Evolutionary conservation across 1,284 basidiomycete species (phyloP).

Genomic region (Phlebopus sp.): DNA sequence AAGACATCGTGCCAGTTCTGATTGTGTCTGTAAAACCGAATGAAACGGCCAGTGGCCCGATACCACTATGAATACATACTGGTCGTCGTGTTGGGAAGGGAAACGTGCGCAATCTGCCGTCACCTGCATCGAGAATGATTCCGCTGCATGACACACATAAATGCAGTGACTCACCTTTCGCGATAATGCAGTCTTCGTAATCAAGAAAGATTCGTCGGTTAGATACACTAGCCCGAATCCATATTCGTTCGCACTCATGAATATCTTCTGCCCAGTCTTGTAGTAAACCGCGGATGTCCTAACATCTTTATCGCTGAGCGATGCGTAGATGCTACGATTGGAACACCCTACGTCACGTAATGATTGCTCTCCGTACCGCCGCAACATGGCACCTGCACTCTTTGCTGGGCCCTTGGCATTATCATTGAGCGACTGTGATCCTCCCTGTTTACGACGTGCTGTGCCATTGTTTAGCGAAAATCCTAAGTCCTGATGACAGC

Average conservation of each 20-base stretch:
- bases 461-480: constrained; percentile 1
- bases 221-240: constrained; percentile 82
- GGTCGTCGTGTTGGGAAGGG: constrained; percentile 93
- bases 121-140: constrained; percentile 45
- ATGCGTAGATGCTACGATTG: not conserved
- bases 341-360: constrained; percentile 71
- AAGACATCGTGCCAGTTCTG: constrained; percentile 87
- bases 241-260: constrained; percentile 78
- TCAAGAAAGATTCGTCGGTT: constrained; percentile 88
- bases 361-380: constrained; percentile 94
- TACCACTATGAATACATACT: constrained; percentile 43
- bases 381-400: constrained; percentile 91
- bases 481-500: not conserved
- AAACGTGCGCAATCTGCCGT: constrained; percentile 81
- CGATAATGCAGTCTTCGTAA: constrained; percentile 68
- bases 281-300: constrained; percentile 86
- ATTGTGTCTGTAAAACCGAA: constrained; percentile 65
- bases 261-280: constrained; percentile 85
- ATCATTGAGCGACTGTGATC: constrained; percentile 91
- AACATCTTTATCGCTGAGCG: constrained; percentile 1
- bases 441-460: constrained; percentile 98
- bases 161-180: constrained; percentile 41
- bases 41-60: constrained; percentile 6
- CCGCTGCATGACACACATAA: not conserved
- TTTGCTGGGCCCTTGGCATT: constrained; percentile 91